These are phyloP conservation scores for Hebeloma cylindrosporum DNA, from an alignment of 768 basidiomycete species.

Conservation along the genomic window DNA sequence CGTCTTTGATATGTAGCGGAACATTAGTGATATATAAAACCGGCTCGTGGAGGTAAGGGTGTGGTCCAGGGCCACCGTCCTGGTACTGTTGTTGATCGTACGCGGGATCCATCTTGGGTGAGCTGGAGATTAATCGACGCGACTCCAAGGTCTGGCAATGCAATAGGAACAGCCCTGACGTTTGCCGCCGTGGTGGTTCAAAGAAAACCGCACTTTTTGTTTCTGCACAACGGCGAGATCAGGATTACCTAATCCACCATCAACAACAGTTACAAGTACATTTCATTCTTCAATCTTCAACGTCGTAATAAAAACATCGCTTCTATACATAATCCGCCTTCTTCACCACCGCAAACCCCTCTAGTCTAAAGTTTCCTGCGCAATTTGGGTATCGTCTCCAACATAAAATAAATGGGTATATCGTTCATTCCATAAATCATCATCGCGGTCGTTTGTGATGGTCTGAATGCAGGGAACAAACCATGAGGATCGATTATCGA, in stretches of 20 bases:
- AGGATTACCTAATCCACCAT: too few relatives aligned
- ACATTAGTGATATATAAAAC: constrained; percentile 79
- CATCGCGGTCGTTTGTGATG: not conserved
- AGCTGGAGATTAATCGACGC: constrained; percentile 5
- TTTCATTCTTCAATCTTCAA: not conserved
- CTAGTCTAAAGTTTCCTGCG: not conserved
- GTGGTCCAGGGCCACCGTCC: constrained; percentile 49
- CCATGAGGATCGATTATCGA: too few relatives aligned
- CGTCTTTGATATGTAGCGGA: constrained; percentile 71
- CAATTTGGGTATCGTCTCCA: not conserved
- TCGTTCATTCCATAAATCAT: too few relatives aligned
- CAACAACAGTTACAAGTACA: too few relatives aligned
- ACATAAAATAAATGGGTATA: constrained; percentile 12
- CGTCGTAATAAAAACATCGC: not conserved
- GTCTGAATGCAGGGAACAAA: constrained; percentile 4
- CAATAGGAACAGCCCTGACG: constrained; percentile 17
- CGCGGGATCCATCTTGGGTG: constrained; percentile 46
- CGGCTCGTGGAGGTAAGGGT: constrained; percentile 86
- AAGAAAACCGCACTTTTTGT: too few relatives aligned
- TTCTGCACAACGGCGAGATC: too few relatives aligned
- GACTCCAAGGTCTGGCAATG: constrained; percentile 3
- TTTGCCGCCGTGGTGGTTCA: too few relatives aligned
- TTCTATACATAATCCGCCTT: not conserved
- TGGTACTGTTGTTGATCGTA: constrained; percentile 38
- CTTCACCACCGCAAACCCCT: not conserved